Evolutionary conservation across 2,329 filamentous ascomycete genomes (phyloP).

Genomic region (Dothistroma pini): DNA sequence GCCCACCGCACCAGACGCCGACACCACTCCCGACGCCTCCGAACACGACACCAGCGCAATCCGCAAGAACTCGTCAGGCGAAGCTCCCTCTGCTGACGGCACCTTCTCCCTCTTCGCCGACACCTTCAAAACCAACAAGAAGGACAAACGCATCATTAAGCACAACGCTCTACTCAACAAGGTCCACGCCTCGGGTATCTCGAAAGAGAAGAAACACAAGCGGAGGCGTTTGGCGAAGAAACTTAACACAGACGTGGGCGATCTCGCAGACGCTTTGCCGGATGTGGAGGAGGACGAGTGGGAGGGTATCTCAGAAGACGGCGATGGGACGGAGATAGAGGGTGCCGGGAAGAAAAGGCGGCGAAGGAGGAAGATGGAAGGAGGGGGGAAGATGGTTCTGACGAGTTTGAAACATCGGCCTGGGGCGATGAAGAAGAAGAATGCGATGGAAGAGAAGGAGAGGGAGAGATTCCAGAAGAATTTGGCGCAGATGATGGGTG

Average conservation of each 20-base stretch:
- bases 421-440: conserved; percentile 79
- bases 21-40: conserved; percentile 1
- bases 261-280: conserved; percentile 76
- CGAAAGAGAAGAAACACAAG: conserved; percentile 58
- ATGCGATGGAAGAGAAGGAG: conserved; percentile 74
- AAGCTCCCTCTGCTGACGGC: conserved; percentile 38
- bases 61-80: conserved; percentile 7
- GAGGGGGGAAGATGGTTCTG: conserved; percentile 64
- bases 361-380: conserved; percentile 21
- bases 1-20: conserved; percentile 7
- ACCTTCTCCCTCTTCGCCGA: conserved; percentile 34
- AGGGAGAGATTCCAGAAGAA: conserved; percentile 80
- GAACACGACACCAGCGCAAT: conserved; percentile 3
- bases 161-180: conserved; percentile 67
- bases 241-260: conserved; percentile 69
- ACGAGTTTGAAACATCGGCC: conserved; percentile 70
- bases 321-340: conserved; percentile 22
- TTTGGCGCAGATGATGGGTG: conserved; percentile 64
- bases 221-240: conserved; percentile 70
- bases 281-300: conserved; percentile 50
- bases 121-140: conserved; percentile 67
- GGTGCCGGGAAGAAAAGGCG: conserved; percentile 10
- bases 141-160: conserved; percentile 78
- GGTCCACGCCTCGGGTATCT: conserved; percentile 54
- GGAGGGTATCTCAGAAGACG: conserved; percentile 33